Evolutionary conservation across 2,329 filamentous ascomycete species (phyloP), one percentile per base, ranked within the genome.

Genomic region (Colletotrichum destructivum): DNA sequence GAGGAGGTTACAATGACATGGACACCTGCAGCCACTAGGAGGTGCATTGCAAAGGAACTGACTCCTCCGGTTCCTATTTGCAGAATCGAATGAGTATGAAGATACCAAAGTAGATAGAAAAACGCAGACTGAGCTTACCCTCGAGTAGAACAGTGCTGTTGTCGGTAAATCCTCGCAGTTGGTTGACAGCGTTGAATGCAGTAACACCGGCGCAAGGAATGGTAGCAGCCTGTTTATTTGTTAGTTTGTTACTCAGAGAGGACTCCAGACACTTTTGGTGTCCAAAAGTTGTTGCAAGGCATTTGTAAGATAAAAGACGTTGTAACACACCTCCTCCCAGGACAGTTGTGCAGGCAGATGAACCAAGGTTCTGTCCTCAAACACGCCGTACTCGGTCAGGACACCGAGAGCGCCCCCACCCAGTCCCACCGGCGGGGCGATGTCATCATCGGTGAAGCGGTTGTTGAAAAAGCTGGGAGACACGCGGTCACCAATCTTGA

Each of bases 31-130:
- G 75, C 77, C 21, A 77, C 61, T 26, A 73, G 74, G 18, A 79
- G 42, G 18, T 76, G 55, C 23, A 77, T 60, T 16, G 73, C 74
- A 40, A 76, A 76, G 71, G 76, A 65, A 70, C 75, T 77, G 16
- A 79, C 77, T 21, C 77, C 77, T 12, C 77, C 75, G 6, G 76
- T 77, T 55, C 75, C 76, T 75, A 6, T n/a, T n/a, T 7, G 21
- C 16, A 51, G 16, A 51, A 16, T 9, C 11, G 7, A 11, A 1
- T 51, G 11, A 21, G 47, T 23, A 51, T 13, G 18, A 44, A 6
- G 13, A 4, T 6, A 16, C 15, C n/a, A 12, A 23, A n/a, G 8
- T 23, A 23, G 16, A 51, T 12, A 21, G 11, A 51, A 13, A 6
- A 4, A 9, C n/a, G 7, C 31, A 31, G 8, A 31, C 31, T 31